These are phyloP conservation scores for Blastomyces silverae DNA, from an alignment of 2,329 filamentous ascomycete species.

Conservation along the genomic window DNA sequence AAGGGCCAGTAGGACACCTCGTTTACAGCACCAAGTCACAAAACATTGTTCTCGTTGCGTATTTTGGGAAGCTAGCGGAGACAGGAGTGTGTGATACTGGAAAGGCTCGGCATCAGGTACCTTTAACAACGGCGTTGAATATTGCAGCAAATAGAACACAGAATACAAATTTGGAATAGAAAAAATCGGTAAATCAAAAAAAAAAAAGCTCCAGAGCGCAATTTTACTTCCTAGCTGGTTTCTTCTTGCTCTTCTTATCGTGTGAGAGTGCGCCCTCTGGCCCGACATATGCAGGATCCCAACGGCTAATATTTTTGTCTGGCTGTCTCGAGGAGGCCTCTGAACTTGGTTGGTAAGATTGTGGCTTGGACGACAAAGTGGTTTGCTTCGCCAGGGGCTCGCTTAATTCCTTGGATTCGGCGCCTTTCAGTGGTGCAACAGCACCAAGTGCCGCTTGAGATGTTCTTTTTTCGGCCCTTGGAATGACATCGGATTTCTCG, in stretches of 20 bases:
- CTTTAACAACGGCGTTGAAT: background rate
- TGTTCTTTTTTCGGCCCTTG: background rate
- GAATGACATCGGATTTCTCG: background rate
- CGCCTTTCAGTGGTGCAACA: background rate
- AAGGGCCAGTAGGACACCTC: background rate
- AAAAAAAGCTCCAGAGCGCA: background rate
- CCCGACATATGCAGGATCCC: slow-evolving; percentile 2
- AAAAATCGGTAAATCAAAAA: background rate
- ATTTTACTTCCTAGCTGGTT: background rate
- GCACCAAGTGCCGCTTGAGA: background rate
- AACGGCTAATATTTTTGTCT: background rate
- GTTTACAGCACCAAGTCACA: background rate
- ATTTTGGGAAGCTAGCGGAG: background rate
- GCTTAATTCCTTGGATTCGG: background rate
- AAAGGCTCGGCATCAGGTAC: too few species aligned
- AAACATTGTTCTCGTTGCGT: background rate
- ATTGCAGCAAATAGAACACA: background rate
- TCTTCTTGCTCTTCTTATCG: background rate
- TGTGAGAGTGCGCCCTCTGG: background rate
- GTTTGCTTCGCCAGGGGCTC: background rate
- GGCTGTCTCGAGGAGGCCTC: background rate
- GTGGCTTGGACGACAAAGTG: background rate
- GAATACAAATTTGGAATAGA: background rate
- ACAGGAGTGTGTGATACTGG: background rate
- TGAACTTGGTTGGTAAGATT: background rate